Evolutionary conservation across 2,329 filamentous ascomycete species (phyloP), one percentile per base, ranked within the genome.

Genomic region (Pseudogymnoascus sp.): DNA sequence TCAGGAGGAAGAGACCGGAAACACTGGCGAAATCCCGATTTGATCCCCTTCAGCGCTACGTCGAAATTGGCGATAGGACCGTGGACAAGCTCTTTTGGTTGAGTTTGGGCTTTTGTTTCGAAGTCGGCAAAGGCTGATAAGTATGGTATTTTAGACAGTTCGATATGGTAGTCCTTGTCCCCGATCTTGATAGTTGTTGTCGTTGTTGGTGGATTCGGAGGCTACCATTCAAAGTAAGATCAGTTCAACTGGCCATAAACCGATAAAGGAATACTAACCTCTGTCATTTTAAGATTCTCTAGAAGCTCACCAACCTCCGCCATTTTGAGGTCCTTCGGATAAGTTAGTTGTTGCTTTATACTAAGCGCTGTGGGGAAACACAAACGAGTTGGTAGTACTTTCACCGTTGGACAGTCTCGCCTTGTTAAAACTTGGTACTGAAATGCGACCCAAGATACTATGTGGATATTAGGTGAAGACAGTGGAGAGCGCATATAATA

Each of bases 1-100:
- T 72, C 64, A 40, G 65, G 31, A 38, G 69, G 61, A 1, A 72
- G 63, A 38, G 64, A 66, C 62, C 69, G 68, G 62, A 71, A 71
- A 64, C 69, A 72, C 33, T 70, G 66, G 62, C 68, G 69, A 61
- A 70, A 72, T 64, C 70, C 69, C 7, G 65, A 69, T 68, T 72
- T 65, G 24, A 71, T 64, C 31, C 70, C 70, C 63, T 72, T 70
- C 62, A 72, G 67, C 29, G 68, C 65, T 19, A 70, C 38, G 53
- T 70, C 64, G 56, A 71, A 68, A 61, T 67, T 69, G 61, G 62
- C 31, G 33, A 71, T 71, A 6, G 66, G 61, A 8, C 61, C 66
- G 62, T 71, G 68, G 50, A 69, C 56, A 16, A 71, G 44, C 53
- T 66, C 65, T 13, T 16, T 64, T 35, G 35, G 3, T 33, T 64